Conservation (phyloP, 371 early-diverging fungal genomes). For the Lichtheimia ramosa region DNA sequence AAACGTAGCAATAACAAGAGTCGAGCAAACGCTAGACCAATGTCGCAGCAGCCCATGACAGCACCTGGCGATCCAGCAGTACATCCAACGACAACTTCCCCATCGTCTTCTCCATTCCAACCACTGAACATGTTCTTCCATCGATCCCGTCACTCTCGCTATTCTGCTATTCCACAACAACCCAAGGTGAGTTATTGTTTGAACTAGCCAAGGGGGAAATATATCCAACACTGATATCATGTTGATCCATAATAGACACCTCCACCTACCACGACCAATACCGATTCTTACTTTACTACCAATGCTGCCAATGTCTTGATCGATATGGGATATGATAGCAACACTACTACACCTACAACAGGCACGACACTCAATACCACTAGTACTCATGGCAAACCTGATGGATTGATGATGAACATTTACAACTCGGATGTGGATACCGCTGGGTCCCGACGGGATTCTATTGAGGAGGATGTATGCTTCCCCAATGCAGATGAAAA, state of each 20-base stretch:
- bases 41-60: not conserved
- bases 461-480: slow-evolving; percentile 46
- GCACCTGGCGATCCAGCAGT: not conserved
- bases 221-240: not conserved
- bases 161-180: slow-evolving; percentile 16
- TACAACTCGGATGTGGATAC: slow-evolving; percentile 25
- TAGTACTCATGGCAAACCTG: slow-evolving; percentile 2
- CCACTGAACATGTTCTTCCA: slow-evolving; percentile 17
- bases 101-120: slow-evolving; percentile 11
- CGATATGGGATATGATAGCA: slow-evolving; percentile 11
- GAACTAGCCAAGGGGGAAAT: not conserved
- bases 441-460: slow-evolving; percentile 18
- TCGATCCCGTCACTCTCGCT: slow-evolving; percentile 14
- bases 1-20: slow-evolving; percentile 8
- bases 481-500: slow-evolving; percentile 40
- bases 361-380: not conserved
- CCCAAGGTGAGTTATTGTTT: slow-evolving; percentile 10
- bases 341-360: slow-evolving; percentile 5
- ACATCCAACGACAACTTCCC: not conserved
- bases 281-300: not conserved
- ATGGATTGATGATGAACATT: slow-evolving; percentile 9
- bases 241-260: not conserved
- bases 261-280: too few species aligned
- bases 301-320: slow-evolving; percentile 14
- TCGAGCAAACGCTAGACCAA: not conserved